Conservation (phyloP, 768 basidiomycete genomes). For the Chalciporus pseudorubinellus region DNA sequence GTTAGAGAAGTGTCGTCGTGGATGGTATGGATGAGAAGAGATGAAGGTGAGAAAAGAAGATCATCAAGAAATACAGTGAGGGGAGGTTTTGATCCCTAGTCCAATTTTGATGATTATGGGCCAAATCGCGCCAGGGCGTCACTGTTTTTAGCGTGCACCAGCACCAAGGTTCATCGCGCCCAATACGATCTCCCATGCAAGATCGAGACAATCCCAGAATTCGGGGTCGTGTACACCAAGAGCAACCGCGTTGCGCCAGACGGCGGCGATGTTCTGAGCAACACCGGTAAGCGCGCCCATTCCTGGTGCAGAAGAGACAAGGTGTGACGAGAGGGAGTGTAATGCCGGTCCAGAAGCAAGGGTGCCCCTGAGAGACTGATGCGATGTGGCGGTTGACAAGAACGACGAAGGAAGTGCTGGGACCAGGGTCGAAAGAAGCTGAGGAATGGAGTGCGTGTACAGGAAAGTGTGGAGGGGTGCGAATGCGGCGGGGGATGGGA, state of each 20-base stretch:
- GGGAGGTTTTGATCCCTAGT: neutral
- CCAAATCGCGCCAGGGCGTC: conserved; percentile 21
- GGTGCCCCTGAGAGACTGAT: conserved; percentile 36
- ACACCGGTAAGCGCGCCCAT: conserved; percentile 48
- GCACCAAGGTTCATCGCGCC: conserved; percentile 55
- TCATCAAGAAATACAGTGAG: conserved; percentile 12
- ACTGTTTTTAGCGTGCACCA: conserved; percentile 31
- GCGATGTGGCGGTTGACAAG: conserved; percentile 30
- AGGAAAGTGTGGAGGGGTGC: conserved; percentile 59
- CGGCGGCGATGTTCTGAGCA: conserved; percentile 51
- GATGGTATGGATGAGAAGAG: conserved; percentile 21
- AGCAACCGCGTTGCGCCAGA: conserved; percentile 71
- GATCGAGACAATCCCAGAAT: conserved; percentile 66
- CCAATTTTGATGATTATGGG: conserved; percentile 19
- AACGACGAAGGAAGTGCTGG: conserved; percentile 33
- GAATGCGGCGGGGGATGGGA: conserved; percentile 65
- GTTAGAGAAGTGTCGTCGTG: conserved; percentile 16
- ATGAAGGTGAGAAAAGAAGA: conserved; percentile 24
- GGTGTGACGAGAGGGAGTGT: conserved; percentile 54
- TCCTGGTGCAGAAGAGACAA: conserved; percentile 45
- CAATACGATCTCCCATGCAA: conserved; percentile 67
- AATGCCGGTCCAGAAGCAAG: conserved; percentile 50
- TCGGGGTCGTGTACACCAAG: conserved; percentile 66
- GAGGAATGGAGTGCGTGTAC: conserved; percentile 56
- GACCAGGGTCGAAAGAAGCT: conserved; percentile 50